phyloP scores from a whole-genome alignment of 2,329 filamentous ascomycete species.

The Cucurbitaria berberidis region DNA sequence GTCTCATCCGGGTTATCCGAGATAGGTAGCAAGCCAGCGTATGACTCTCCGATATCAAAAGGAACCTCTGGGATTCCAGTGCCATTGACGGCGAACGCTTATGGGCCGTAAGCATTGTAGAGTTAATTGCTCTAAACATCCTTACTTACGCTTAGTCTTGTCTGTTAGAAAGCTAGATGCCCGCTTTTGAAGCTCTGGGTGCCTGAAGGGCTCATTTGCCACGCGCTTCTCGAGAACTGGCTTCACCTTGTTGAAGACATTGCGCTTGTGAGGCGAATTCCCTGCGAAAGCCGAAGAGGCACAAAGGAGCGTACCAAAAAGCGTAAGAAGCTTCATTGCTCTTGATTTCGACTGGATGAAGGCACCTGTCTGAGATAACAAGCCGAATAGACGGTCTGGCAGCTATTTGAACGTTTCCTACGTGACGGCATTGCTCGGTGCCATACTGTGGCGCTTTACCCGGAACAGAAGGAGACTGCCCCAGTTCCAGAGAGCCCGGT shows the following conservation, averaged over 20 bases:
- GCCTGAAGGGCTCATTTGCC: constrained; percentile 35
- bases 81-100: constrained; percentile 70
- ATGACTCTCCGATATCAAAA: constrained; percentile 72
- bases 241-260: constrained; percentile 34
- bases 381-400: neutral
- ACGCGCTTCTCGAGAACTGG: constrained; percentile 37
- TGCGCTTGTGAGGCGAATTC: constrained; percentile 33
- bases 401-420: constrained; percentile 26
- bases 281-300: constrained; percentile 40
- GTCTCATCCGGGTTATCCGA: constrained; percentile 57
- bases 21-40: constrained; percentile 68
- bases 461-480: constrained; percentile 23
- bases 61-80: constrained; percentile 69
- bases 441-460: constrained; percentile 18
- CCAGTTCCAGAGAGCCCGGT: neutral
- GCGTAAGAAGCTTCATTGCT: constrained; percentile 40
- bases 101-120: constrained; percentile 11
- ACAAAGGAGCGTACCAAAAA: constrained; percentile 36
- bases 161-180: constrained; percentile 40
- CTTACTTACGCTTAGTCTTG: constrained; percentile 41
- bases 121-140: neutral
- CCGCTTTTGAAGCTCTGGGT: constrained; percentile 44
- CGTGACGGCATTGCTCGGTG: constrained; percentile 17
- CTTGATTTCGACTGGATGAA: constrained; percentile 16
- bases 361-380: constrained; percentile 8